Evolutionary conservation across 441 rosid species (phyloP), one percentile per base, ranked within the genome.

Genomic region (Corymbia calophylla): DNA sequence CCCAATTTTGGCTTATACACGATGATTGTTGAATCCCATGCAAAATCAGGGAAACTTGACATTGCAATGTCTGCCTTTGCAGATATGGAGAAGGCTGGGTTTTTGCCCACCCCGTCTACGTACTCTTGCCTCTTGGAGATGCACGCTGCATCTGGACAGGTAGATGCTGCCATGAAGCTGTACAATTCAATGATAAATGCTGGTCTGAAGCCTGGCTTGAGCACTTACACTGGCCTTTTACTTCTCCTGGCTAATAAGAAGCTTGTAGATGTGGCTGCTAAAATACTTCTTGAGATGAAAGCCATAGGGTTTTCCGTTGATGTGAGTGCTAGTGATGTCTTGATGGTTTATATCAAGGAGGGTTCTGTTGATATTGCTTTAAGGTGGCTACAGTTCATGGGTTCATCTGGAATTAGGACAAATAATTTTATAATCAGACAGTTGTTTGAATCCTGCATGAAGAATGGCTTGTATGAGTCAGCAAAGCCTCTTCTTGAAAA

Each of bases 21-120:
- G 0, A 66, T 95, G 95, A 95, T 98, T 64, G 93, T 96, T 82
- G 99, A 98, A 89, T 95, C 99, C 87, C 99, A 97, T 91, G 99
- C 99, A 11, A 97, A 98, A 91, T 96, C 99, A 8, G 99, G 99
- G 91, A 98, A 98, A 94, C 99, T 97, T 53, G 98, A 98, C 90
- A 92, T 92, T 87, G 98, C 99, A 70, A 95, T 95, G 96, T 94
- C 99, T 58, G 92, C 95, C 64, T 98, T 96, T 77, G 92, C 92
- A 62, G 98, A 98, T 87, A 97, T 97, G 99, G 99, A 98, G 93
- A 97, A 93, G 92, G 97, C 99, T 87, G 99, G 99, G 77, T 98
- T 98, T 90, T 93, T 95, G 85, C 99, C 99, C 7, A 96, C 99
- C 54, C 97, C 98, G 8, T 97, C 99, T 11, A 98, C 99, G 4